A percentile compares a stretch with the other conserved stretches of the same genome.
phyloP scores from a whole-genome alignment of 2,329 filamentous ascomycete species.

The Aureobasidium namibiae region DNA sequence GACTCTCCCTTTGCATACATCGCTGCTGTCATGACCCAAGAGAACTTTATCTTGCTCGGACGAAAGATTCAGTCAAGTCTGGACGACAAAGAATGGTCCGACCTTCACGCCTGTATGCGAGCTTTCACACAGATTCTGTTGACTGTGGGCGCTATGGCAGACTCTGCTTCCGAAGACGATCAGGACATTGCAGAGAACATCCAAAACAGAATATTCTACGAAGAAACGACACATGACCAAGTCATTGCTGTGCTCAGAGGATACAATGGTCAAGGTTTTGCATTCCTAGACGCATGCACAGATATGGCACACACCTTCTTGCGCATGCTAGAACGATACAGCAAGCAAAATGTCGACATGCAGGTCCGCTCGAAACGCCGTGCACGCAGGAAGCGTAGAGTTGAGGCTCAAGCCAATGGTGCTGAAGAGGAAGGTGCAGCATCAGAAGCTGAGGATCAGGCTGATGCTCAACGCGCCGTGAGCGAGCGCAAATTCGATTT shows the following conservation, averaged over 20 bases:
- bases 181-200: constrained; percentile 98
- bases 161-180: constrained; percentile 79
- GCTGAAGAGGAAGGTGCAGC: constrained; percentile 45
- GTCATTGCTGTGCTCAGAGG: constrained; percentile 69
- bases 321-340: constrained; percentile 84
- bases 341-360: constrained; percentile 89
- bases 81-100: constrained; percentile 79
- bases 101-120: constrained; percentile 79
- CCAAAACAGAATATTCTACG: constrained; percentile 94
- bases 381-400: constrained; percentile 63
- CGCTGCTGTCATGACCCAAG: constrained; percentile 83
- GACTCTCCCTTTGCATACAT: constrained; percentile 76
- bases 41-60: constrained; percentile 86
- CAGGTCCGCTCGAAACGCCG: constrained; percentile 78
- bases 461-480: constrained; percentile 59
- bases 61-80: constrained; percentile 69
- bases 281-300: constrained; percentile 85
- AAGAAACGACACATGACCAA: constrained; percentile 85
- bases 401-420: constrained; percentile 26
- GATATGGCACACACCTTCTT: constrained; percentile 88
- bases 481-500: constrained; percentile 94
- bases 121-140: constrained; percentile 87
- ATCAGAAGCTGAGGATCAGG: constrained; percentile 59
- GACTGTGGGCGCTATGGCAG: constrained; percentile 86
- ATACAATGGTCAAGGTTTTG: constrained; percentile 92